These are phyloP conservation scores for Fomitopsis pinicola DNA, from an alignment of 1,284 basidiomycete species.

Conservation along the genomic window DNA sequence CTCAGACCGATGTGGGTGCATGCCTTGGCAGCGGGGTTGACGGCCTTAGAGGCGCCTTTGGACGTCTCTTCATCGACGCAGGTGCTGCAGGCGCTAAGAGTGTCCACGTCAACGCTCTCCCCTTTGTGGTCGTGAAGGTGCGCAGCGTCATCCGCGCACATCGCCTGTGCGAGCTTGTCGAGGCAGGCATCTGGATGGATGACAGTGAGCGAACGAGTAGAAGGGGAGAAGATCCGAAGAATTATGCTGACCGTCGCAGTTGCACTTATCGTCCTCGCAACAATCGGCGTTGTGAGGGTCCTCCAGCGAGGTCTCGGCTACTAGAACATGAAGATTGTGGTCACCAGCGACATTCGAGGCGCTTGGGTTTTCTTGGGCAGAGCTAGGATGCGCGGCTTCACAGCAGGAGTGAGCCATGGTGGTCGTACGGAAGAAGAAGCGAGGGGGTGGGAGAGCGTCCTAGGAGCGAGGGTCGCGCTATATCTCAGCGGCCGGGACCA, in stretches of 20 bases:
- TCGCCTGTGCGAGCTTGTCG: constrained; percentile 24
- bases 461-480: too few relatives aligned
- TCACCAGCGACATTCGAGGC: not conserved
- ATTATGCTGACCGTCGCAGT: constrained; percentile 8
- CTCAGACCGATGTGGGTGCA: constrained; percentile 17
- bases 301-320: not conserved
- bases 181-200: constrained; percentile 21
- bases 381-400: not conserved
- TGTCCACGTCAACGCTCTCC: not conserved
- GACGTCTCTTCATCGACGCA: not conserved
- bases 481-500: too few relatives aligned
- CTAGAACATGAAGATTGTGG: not conserved
- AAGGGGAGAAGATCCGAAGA: not conserved
- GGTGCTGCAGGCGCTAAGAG: constrained; percentile 1
- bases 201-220: not conserved
- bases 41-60: not conserved
- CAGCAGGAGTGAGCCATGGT: not conserved
- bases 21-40: not conserved
- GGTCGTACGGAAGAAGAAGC: not conserved
- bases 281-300: not conserved
- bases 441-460: not conserved
- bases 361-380: too few relatives aligned
- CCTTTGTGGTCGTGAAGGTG: constrained; percentile 19
- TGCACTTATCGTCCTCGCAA: constrained; percentile 6
- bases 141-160: constrained; percentile 27